Conservation (phyloP, 495 filamentous ascomycete genomes). For the Aspergillus avenaceus region DNA sequence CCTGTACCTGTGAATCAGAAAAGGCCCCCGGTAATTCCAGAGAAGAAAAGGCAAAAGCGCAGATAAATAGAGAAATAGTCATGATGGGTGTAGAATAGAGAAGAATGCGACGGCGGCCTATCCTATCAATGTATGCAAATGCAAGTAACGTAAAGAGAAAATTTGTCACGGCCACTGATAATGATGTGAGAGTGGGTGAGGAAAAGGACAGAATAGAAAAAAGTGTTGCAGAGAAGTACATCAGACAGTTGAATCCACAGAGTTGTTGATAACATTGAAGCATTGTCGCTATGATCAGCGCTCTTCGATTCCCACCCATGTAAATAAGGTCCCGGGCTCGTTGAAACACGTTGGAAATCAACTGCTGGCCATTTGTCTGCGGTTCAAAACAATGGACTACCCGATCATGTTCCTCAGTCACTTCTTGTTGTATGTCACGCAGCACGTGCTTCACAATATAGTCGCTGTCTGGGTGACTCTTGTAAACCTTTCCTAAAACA, state of each 20-base stretch:
- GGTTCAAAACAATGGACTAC: conserved; percentile 15
- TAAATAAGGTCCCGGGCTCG: conserved; percentile 53
- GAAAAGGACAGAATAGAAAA: conserved; percentile 77
- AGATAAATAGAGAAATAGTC: conserved; percentile 63
- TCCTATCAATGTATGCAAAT: conserved; percentile 71
- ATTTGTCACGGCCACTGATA: conserved; percentile 80
- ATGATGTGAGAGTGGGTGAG: conserved; percentile 74
- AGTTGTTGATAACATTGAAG: conserved; percentile 87
- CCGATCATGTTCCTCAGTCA: conserved; percentile 58
- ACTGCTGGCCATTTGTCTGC: conserved; percentile 14
- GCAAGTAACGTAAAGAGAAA: conserved; percentile 75
- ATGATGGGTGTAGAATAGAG: conserved; percentile 84
- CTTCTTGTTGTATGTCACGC: conserved; percentile 63
- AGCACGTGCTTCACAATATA: conserved; percentile 53
- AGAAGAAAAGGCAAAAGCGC: conserved; percentile 62
- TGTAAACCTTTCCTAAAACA: conserved; percentile 64
- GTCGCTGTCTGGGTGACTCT: conserved; percentile 38
- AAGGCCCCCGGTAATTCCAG: conserved; percentile 33
- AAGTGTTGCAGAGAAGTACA: conserved; percentile 94
- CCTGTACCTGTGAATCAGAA: conserved; percentile 6
- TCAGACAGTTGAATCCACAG: conserved; percentile 88
- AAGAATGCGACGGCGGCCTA: conserved; percentile 77
- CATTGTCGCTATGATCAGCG: conserved; percentile 77
- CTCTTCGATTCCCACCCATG: conserved; percentile 66
- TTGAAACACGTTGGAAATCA: conserved; percentile 29